Conservation (phyloP, 805 yeast species). For the Jamesozyma gamospora region DNA sequence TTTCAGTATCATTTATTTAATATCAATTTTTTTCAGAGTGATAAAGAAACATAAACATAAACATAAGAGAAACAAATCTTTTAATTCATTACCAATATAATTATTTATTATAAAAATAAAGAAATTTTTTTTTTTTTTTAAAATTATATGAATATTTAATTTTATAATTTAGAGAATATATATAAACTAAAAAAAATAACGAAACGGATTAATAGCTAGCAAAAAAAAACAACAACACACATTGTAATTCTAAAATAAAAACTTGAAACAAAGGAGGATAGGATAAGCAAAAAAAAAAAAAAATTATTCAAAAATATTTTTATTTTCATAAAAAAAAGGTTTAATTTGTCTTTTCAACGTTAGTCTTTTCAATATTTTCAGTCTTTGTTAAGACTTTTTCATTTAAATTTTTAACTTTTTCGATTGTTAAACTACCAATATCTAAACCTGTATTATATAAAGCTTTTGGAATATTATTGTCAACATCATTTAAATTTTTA, state of each 20-base stretch:
- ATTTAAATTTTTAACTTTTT: constrained; percentile 15
- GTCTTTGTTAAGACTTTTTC: not conserved
- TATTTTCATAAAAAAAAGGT: too few species aligned
- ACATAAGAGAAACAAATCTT: constrained; percentile 4
- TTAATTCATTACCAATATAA: constrained; percentile 10
- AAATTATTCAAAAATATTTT: not conserved
- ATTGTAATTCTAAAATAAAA: too few species aligned
- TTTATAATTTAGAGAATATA: too few species aligned
- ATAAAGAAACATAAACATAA: constrained; percentile 13
- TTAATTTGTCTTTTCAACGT: constrained; percentile 2
- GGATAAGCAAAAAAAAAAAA: not conserved
- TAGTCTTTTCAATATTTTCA: not conserved
- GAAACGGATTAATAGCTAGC: too few species aligned
- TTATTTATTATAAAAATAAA: not conserved
- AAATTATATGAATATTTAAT: too few species aligned
- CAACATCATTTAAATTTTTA: constrained; percentile 1
- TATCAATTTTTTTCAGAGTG: constrained; percentile 22
- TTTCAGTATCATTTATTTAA: constrained; percentile 12
- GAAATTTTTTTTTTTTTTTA: not conserved
- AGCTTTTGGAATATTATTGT: constrained; percentile 24
- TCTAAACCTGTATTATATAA: constrained; percentile 26
- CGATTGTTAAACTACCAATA: constrained; percentile 21
- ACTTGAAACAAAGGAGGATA: too few species aligned
- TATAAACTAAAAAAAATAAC: too few species aligned
- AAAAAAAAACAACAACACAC: too few species aligned